Evolutionary conservation across 805 yeast species (phyloP).

Genomic region (Wickerhamomyces sydowiorum): DNA sequence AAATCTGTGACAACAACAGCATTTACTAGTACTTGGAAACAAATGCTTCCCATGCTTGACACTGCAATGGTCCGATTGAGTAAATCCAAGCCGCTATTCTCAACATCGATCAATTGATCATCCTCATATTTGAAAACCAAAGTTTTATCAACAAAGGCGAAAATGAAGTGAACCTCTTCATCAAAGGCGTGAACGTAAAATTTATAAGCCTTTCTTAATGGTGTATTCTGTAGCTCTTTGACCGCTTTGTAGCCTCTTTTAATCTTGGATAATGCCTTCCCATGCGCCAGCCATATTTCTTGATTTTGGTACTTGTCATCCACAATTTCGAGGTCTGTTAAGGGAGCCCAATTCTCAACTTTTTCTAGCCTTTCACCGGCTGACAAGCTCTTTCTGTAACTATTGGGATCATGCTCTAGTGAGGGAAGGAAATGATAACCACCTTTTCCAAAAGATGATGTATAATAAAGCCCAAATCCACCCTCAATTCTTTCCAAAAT

Average conservation of each 20-base stretch:
- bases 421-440: slow-evolving; percentile 29
- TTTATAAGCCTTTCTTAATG: slow-evolving; percentile 11
- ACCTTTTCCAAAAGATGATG: slow-evolving; percentile 36
- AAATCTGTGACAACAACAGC: slow-evolving; percentile 17
- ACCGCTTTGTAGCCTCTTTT: slow-evolving; percentile 13
- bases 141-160: slow-evolving; percentile 35
- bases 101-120: slow-evolving; percentile 22
- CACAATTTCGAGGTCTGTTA: slow-evolving; percentile 34
- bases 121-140: slow-evolving; percentile 27
- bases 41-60: slow-evolving; percentile 10
- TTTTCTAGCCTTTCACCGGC: slow-evolving; percentile 15
- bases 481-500: slow-evolving; percentile 11
- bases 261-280: slow-evolving; percentile 12
- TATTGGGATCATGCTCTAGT: slow-evolving; percentile 13
- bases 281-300: slow-evolving; percentile 33
- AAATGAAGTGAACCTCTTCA: slow-evolving; percentile 23
- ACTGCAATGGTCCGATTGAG: slow-evolving; percentile 10
- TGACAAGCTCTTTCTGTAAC: slow-evolving; percentile 5
- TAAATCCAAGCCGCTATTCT: slow-evolving; percentile 16
- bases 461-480: slow-evolving; percentile 23
- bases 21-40: slow-evolving; percentile 20
- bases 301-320: slow-evolving; percentile 20
- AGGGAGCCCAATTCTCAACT: slow-evolving; percentile 43
- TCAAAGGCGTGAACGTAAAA: slow-evolving; percentile 13
- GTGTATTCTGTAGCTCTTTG: slow-evolving; percentile 11